Evolutionary conservation across 2,329 filamentous ascomycete genomes (phyloP).

Genomic region (Monosporascus ibericus): DNA sequence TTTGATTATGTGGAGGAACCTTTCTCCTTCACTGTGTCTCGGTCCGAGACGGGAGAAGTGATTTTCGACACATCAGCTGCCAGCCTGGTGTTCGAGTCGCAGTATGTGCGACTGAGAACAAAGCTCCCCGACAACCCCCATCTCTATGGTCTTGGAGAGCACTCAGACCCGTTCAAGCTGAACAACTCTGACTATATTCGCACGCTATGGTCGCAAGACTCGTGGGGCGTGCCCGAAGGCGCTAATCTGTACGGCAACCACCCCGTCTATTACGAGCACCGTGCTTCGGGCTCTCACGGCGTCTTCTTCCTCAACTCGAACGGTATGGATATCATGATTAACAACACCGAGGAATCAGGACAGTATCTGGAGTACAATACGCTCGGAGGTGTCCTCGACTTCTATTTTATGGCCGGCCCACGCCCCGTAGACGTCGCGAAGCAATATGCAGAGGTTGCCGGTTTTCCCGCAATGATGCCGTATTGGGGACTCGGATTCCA

Average conservation of each 20-base stretch:
- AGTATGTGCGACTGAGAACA: slow-evolving; percentile 70
- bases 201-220: slow-evolving; percentile 64
- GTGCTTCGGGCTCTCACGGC: slow-evolving; percentile 51
- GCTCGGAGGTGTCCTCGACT: slow-evolving; percentile 69
- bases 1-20: slow-evolving; percentile 30
- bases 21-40: slow-evolving; percentile 36
- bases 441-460: slow-evolving; percentile 54
- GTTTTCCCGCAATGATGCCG: slow-evolving; percentile 53
- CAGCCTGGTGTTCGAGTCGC: slow-evolving; percentile 66
- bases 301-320: slow-evolving; percentile 69
- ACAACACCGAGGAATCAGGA: slow-evolving; percentile 49
- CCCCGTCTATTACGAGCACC: slow-evolving; percentile 70
- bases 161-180: slow-evolving; percentile 64
- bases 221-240: slow-evolving; percentile 53
- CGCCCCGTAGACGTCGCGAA: slow-evolving; percentile 50
- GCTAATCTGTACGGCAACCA: slow-evolving; percentile 69
- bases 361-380: slow-evolving; percentile 77
- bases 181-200: slow-evolving; percentile 64
- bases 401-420: slow-evolving; percentile 59
- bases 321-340: slow-evolving; percentile 72
- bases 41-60: slow-evolving; percentile 35
- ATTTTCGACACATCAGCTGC: slow-evolving; percentile 66
- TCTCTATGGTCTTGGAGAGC: slow-evolving; percentile 75
- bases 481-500: slow-evolving; percentile 60
- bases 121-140: slow-evolving; percentile 61